Conservation (phyloP, 768 basidiomycete species). For the Exsudoporus frostii region DNA sequence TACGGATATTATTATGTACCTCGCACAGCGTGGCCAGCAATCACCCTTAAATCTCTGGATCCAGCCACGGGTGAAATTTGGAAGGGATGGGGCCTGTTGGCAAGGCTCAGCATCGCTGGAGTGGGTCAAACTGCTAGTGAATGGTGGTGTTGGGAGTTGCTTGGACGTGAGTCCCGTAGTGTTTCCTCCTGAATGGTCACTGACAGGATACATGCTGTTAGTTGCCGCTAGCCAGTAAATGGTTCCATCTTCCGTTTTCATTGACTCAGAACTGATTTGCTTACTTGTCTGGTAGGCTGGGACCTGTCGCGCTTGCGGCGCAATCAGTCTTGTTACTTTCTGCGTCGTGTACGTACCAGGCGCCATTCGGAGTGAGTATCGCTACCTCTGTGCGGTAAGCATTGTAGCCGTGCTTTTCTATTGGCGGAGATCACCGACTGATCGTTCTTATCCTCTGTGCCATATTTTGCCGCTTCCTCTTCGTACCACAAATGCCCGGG, state of each 20-base stretch:
- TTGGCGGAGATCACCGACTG: neutral
- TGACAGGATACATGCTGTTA: slow-evolving; percentile 15
- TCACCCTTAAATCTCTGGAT: slow-evolving; percentile 18
- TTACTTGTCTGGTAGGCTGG: slow-evolving; percentile 50
- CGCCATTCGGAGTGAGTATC: slow-evolving; percentile 77
- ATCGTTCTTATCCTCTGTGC: neutral
- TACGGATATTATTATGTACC: slow-evolving; percentile 65
- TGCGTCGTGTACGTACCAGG: slow-evolving; percentile 74
- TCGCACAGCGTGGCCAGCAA: slow-evolving; percentile 69
- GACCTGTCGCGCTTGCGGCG: slow-evolving; percentile 77
- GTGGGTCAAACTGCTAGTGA: slow-evolving; percentile 81
- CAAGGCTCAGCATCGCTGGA: slow-evolving; percentile 79
- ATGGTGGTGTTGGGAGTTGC: slow-evolving; percentile 97
- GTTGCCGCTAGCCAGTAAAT: slow-evolving; percentile 54
- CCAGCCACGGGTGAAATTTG: slow-evolving; percentile 66
- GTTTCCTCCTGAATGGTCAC: neutral
- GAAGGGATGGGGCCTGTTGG: slow-evolving; percentile 61
- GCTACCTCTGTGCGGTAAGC: slow-evolving; percentile 81
- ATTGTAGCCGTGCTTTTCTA: neutral
- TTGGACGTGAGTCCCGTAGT: slow-evolving; percentile 40
- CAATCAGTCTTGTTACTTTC: slow-evolving; percentile 85
- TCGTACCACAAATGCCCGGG: neutral
- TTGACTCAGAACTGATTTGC: neutral
- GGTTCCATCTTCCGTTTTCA: neutral
- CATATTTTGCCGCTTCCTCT: neutral